Percentiles rank a stretch among this genome's conserved stretches.
phyloP scores from a whole-genome alignment of 2,329 filamentous ascomycete genomes.

The Beauveria brongniartii region DNA sequence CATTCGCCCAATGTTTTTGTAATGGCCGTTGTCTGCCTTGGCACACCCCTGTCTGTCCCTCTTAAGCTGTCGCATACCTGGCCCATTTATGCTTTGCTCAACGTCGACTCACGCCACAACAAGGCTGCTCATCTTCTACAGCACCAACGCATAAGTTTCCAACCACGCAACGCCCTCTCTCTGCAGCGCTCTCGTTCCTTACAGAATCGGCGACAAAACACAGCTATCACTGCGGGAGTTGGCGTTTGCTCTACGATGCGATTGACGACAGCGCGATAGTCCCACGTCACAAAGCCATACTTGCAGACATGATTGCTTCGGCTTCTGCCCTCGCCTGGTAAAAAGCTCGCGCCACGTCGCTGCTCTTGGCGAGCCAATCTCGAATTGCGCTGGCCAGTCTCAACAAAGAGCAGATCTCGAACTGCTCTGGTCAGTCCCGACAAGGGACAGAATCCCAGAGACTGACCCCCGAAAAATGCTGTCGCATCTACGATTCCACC shows the following conservation, averaged over 20 bases:
- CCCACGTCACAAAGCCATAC: neutral
- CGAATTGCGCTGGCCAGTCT: neutral
- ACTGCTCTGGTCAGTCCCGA: neutral
- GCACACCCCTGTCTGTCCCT: neutral
- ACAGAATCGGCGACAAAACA: neutral
- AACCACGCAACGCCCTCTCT: neutral
- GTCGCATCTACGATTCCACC: conserved; percentile 50
- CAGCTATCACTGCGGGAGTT: neutral
- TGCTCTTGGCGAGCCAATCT: neutral
- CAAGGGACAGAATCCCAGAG: neutral
- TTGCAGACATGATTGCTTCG: conserved; percentile 2
- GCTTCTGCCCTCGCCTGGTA: neutral
- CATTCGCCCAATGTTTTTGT: neutral
- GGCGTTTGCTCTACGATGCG: neutral
- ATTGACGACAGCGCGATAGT: neutral
- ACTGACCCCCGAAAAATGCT: conserved; percentile 30
- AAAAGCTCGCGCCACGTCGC: neutral
- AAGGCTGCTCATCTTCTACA: neutral
- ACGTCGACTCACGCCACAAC: neutral
- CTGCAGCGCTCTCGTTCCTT: neutral
- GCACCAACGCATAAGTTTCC: neutral
- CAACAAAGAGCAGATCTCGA: neutral
- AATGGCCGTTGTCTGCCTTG: neutral
- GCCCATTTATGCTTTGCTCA: neutral
- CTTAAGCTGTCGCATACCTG: neutral